phyloP scores from a whole-genome alignment of 108 stramenopile species.

The Skeletonema marinoi region DNA sequence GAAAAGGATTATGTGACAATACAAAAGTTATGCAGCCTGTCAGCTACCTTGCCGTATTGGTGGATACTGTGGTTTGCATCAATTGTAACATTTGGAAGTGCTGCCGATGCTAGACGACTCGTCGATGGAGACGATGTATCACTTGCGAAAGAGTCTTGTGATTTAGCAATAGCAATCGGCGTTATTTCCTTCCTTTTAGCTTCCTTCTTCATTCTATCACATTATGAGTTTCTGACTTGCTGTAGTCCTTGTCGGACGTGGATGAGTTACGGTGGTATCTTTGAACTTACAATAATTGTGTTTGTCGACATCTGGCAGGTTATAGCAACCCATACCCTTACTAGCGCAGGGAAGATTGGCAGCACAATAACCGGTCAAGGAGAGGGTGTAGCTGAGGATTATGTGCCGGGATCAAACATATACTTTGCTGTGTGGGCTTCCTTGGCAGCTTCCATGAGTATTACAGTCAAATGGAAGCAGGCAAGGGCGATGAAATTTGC shows the following conservation, averaged over 20 bases:
- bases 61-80: slow-evolving; percentile 56
- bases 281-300: slow-evolving; percentile 19
- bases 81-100: slow-evolving; percentile 47
- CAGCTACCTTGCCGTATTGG: slow-evolving; percentile 61
- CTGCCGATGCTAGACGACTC: slow-evolving; percentile 34
- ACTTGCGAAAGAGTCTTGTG: slow-evolving; percentile 32
- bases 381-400: neutral
- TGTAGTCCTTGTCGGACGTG: slow-evolving; percentile 25
- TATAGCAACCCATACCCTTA: slow-evolving; percentile 17
- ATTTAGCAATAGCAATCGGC: slow-evolving; percentile 56
- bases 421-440: slow-evolving; percentile 61
- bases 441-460: slow-evolving; percentile 49
- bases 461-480: slow-evolving; percentile 73
- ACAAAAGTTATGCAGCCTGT: slow-evolving; percentile 58
- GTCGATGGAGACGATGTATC: neutral
- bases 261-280: slow-evolving; percentile 29
- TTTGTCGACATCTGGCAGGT: slow-evolving; percentile 25
- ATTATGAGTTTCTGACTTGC: slow-evolving; percentile 64
- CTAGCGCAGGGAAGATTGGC: slow-evolving; percentile 21
- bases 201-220: slow-evolving; percentile 59
- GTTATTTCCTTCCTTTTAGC: slow-evolving; percentile 41
- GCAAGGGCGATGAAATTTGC: slow-evolving; percentile 77
- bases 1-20: slow-evolving; percentile 63
- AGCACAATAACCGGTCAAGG: slow-evolving; percentile 27
- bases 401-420: slow-evolving; percentile 67